Percentiles rank a stretch among this genome's conserved stretches.
phyloP scores from a whole-genome alignment of 768 basidiomycete genomes.

The Lactarius hengduanensis region DNA sequence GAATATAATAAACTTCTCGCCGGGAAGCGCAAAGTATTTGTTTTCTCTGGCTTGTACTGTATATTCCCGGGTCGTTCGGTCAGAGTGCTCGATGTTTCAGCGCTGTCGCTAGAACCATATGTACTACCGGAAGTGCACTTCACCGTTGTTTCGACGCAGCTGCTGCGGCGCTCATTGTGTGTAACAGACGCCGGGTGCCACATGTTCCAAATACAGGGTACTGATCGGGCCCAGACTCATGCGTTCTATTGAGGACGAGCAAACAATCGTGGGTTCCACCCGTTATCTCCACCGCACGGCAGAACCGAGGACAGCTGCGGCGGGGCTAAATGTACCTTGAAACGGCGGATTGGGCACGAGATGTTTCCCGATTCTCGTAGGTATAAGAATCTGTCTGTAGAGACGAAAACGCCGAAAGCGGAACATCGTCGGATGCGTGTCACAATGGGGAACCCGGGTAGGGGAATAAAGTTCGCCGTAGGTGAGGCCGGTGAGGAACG shows the following conservation, averaged over 20 bases:
- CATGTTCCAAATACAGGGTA: not conserved
- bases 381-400: not conserved
- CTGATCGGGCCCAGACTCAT: slow-evolving; percentile 2
- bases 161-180: not conserved
- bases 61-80: not conserved
- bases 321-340: not conserved
- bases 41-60: not conserved
- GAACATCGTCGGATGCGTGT: not conserved
- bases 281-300: slow-evolving; percentile 8
- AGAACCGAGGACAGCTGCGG: not conserved
- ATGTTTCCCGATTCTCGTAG: not conserved
- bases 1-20: not conserved
- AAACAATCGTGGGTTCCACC: not conserved
- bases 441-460: not conserved
- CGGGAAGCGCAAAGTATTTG: not conserved
- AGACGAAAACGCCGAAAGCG: slow-evolving; percentile 1
- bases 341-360: not conserved
- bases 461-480: slow-evolving; percentile 13
- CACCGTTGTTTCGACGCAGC: not conserved
- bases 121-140: not conserved
- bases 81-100: not conserved
- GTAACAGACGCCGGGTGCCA: not conserved
- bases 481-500: not conserved
- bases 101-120: not conserved
- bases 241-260: not conserved